Conservation (phyloP, 495 filamentous ascomycete genomes). For the Friedmanniomyces endolithicus region DNA sequence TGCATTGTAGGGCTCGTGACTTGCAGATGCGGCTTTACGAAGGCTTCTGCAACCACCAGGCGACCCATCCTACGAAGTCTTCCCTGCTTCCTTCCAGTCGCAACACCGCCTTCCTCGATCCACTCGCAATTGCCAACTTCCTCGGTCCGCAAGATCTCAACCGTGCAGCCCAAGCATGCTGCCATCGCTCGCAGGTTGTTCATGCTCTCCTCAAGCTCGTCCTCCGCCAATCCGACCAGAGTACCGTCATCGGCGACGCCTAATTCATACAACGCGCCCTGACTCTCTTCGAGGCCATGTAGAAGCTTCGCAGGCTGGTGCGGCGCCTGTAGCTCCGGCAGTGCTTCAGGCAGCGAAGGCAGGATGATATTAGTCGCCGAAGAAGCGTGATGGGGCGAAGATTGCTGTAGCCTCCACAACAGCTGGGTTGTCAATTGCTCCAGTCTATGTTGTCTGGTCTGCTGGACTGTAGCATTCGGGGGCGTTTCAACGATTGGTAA, state of each 20-base stretch:
- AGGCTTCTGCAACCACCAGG: constrained; percentile 82
- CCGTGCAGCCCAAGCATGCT: constrained; percentile 72
- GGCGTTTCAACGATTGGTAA: constrained; percentile 19
- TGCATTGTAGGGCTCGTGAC: constrained; percentile 1
- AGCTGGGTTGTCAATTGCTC: constrained; percentile 90
- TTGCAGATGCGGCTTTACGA: constrained; percentile 50
- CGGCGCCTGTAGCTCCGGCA: constrained; percentile 40
- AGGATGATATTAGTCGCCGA: constrained; percentile 58
- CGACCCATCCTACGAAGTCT: constrained; percentile 36
- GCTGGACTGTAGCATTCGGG: constrained; percentile 35
- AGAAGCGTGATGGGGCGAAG: constrained; percentile 74
- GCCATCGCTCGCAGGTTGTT: constrained; percentile 78
- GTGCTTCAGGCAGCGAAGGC: constrained; percentile 56
- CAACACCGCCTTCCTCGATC: constrained; percentile 34
- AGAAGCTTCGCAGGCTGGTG: constrained; percentile 51
- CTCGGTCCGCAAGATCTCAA: constrained; percentile 76
- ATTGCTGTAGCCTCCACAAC: constrained; percentile 89
- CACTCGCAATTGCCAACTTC: constrained; percentile 78
- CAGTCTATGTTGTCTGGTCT: constrained; percentile 66
- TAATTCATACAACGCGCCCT: constrained; percentile 90
- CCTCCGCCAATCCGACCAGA: constrained; percentile 75
- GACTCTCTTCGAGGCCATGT: constrained; percentile 80
- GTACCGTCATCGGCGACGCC: constrained; percentile 91
- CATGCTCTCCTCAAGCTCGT: constrained; percentile 86
- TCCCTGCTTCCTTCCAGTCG: constrained; percentile 16